Evolutionary conservation across 805 yeast species (phyloP).

Genomic region (Ogataea parapolymorpha): DNA sequence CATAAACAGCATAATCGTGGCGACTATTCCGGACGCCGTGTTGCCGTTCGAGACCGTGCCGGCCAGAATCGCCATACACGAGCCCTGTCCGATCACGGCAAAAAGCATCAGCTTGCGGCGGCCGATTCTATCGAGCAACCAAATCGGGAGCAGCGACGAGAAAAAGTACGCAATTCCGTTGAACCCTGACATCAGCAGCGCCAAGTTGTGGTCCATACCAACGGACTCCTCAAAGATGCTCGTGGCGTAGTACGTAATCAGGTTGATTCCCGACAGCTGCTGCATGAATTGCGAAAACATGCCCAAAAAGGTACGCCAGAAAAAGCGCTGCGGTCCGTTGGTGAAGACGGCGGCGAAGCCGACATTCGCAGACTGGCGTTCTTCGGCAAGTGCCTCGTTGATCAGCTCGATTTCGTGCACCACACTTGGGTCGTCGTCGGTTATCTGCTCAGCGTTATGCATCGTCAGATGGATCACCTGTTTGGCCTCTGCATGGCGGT

Average conservation of each 20-base stretch:
- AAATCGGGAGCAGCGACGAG: constrained; percentile 51
- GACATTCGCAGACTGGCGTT: constrained; percentile 47
- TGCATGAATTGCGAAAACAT: constrained; percentile 57
- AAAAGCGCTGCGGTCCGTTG: constrained; percentile 38
- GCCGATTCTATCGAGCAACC: constrained; percentile 55
- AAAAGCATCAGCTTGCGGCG: constrained; percentile 58
- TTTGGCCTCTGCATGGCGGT: constrained; percentile 51
- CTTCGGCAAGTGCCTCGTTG: constrained; percentile 46
- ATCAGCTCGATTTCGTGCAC: constrained; percentile 35
- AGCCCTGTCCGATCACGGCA: constrained; percentile 64
- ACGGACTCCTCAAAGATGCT: constrained; percentile 49
- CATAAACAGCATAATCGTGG: constrained; percentile 51
- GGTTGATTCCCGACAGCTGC: constrained; percentile 72
- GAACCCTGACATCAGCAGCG: constrained; percentile 33
- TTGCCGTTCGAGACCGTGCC: constrained; percentile 41
- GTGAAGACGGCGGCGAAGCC: constrained; percentile 46
- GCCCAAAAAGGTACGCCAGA: constrained; percentile 45
- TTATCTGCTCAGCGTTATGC: constrained; percentile 40
- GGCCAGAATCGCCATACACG: constrained; percentile 58
- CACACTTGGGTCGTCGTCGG: constrained; percentile 31
- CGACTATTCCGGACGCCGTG: constrained; percentile 43
- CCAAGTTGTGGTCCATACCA: constrained; percentile 45
- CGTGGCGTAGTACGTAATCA: constrained; percentile 68
- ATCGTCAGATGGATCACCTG: constrained; percentile 39
- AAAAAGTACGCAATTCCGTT: constrained; percentile 44